Evolutionary conservation across 257 asterid species (phyloP).

Genomic region (Solanum pinnatisectum): DNA sequence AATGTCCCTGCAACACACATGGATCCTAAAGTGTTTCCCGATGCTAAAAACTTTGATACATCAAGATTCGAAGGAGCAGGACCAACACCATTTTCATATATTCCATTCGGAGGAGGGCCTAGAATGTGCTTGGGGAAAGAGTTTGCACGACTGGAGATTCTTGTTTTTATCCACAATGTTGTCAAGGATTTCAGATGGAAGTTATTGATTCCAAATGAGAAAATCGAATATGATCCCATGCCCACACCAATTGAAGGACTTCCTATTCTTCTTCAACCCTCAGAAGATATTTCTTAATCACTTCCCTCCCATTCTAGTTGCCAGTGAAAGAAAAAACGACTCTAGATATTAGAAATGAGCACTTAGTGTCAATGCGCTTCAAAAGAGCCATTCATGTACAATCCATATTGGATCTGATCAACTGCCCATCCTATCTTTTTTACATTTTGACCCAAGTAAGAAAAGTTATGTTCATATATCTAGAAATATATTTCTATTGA

Average conservation of each 20-base stretch:
- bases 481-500: background rate
- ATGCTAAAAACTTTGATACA: background rate
- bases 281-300: background rate
- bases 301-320: background rate
- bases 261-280: slow-evolving; percentile 26
- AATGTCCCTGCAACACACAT: slow-evolving; percentile 35
- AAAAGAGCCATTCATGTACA: background rate
- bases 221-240: slow-evolving; percentile 41
- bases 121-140: slow-evolving; percentile 56
- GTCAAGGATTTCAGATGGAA: slow-evolving; percentile 34
- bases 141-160: slow-evolving; percentile 54
- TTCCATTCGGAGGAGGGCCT: slow-evolving; percentile 16
- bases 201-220: slow-evolving; percentile 29
- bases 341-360: background rate
- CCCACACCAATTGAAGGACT: slow-evolving; percentile 48
- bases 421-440: background rate
- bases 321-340: background rate
- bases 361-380: background rate
- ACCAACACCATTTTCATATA: slow-evolving; percentile 7
- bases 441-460: background rate
- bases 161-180: slow-evolving; percentile 37
- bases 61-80: slow-evolving; percentile 10
- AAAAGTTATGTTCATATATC: background rate
- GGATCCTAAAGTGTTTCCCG: slow-evolving; percentile 12
- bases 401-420: background rate